A percentile compares a stretch with the other conserved stretches of the same genome.
Conservation (phyloP, 2,329 filamentous ascomycete genomes). For the Talaromyces sp. region DNA sequence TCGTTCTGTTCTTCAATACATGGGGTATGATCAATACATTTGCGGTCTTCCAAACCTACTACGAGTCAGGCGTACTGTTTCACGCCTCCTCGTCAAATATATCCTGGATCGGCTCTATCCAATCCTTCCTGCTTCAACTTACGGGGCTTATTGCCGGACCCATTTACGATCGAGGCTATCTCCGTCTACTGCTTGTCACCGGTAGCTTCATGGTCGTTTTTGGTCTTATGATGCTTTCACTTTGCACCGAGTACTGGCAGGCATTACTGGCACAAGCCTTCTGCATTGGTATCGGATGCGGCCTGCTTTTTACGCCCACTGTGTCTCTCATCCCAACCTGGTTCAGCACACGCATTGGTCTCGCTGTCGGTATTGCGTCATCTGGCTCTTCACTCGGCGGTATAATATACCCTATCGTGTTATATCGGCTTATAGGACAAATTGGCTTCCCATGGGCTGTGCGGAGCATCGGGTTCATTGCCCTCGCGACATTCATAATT, state of each 20-base stretch:
- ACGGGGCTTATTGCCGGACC: constrained; percentile 51
- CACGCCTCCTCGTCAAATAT: constrained; percentile 42
- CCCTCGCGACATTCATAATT: constrained; percentile 46
- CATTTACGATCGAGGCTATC: constrained; percentile 49
- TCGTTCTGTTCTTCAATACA: constrained; percentile 32
- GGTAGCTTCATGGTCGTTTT: constrained; percentile 43
- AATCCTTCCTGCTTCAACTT: constrained; percentile 51
- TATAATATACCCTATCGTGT: constrained; percentile 55
- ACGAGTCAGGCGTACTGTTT: constrained; percentile 40
- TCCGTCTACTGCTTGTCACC: constrained; percentile 41
- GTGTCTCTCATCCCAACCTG: constrained; percentile 67
- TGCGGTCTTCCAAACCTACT: constrained; percentile 52
- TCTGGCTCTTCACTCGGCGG: constrained; percentile 59
- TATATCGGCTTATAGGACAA: constrained; percentile 42
- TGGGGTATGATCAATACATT: constrained; percentile 48
- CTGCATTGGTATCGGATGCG: constrained; percentile 56
- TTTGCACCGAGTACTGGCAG: constrained; percentile 38
- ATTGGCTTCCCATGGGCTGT: constrained; percentile 61
- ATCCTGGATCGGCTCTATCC: constrained; percentile 52
- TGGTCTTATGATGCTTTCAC: constrained; percentile 21
- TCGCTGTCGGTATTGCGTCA: constrained; percentile 62
- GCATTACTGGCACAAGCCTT: constrained; percentile 53
- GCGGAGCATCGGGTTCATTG: constrained; percentile 64
- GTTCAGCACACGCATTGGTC: constrained; percentile 55
- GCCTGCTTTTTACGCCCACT: constrained; percentile 63